Evolutionary conservation across 352 stramenopile genomes (phyloP), one percentile per base, ranked within the genome.

Genomic region (Salisapilia sapeloensis): DNA sequence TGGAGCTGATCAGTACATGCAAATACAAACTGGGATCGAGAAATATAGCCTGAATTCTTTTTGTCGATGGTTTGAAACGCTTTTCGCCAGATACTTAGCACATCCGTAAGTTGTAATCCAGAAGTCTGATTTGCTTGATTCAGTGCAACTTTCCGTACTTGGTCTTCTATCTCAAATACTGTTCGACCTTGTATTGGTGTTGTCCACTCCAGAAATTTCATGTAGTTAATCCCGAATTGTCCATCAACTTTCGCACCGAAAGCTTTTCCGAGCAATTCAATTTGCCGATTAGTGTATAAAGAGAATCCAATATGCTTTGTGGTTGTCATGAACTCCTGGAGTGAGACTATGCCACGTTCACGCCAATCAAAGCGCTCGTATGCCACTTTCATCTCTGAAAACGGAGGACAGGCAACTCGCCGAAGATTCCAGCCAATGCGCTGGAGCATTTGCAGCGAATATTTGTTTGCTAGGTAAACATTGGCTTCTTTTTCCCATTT

Each of bases 361-460:
- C 49, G 46, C 70, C 70, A 85, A 33, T 82, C 70, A 34, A 61
- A 82, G 12, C 70, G 50, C 29, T 76, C 59, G 44, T 81, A 85
- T 20, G 55, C 48, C 18, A 33, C 16, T n/a, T 59, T 30, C 22
- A 82, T 44, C 10, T 63, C 23, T 3, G 27, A 29, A 20, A 57
- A 56, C 12, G 46, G 50, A 6, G 33, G 39, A 26, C 46, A 60
- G 2, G 67, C 25, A 12, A 82, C 38, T 21, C 61, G 61, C 26
- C 65, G 48, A 26, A 49, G 61, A 38, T 77, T 80, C 35, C 44
- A 49, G 2, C 60, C 53, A 28, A 85, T 44, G 2, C 44, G 47
- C 22, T 75, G 65, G 2, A 85, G 42, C 17, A 55, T 21, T 21
- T 40, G 11, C 13, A 72, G 38, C 19, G 50, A 47, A 23, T 77